Base-by-base conservation (phyloP, 257 asterid genomes). In the Solanum stenotomum region DNA sequence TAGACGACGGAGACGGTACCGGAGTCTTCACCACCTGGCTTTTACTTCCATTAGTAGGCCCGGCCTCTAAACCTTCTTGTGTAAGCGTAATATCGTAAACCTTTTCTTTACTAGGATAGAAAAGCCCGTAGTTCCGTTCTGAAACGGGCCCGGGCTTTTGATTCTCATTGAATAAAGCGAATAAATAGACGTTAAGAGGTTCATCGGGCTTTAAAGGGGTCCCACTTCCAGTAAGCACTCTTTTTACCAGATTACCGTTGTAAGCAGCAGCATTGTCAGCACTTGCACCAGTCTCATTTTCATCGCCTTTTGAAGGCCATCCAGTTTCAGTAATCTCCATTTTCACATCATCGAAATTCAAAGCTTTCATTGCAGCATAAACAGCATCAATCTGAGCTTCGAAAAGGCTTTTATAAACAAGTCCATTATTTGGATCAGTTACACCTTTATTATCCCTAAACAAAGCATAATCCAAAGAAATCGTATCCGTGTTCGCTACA, bases 301-400 rank as follows among this genome's bases (percentile, higher is more conserved):
- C 95, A 72, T 93, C 98, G 2, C 99, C 99, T 75, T 93, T 93
- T 0, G 98, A 94, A n/a, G 99, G 99, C 99, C 99, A 96, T 1
- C 99, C 99, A 12, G 98, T 95, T 71, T 96, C 99, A 1, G 99
- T 90, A 4, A 95, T 90, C 79, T 87, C 94, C 49, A 94, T 7
- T 23, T 91, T 90, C 1, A 96, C 76, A 71, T 93, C 96, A 85
- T 87, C 59, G 87, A 90, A 95, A 10, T 91, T 90, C 7, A 92
- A 6, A 2, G 94, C 94, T 9, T 84, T 77, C 96, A 93, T 92
- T 0, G 98, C 98, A 1, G 99, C 94, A 83, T 31, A 95, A 8
- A 94, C 98, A 59, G 99, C 98, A 93, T 96, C 99, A 68, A 94
- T 83, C 35, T 95, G 98, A 85, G 98, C 99, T 0, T 96, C 99